Base-by-base conservation (phyloP, 2,329 filamentous ascomycete species). In the Ophiostoma himal-ulmi region DNA sequence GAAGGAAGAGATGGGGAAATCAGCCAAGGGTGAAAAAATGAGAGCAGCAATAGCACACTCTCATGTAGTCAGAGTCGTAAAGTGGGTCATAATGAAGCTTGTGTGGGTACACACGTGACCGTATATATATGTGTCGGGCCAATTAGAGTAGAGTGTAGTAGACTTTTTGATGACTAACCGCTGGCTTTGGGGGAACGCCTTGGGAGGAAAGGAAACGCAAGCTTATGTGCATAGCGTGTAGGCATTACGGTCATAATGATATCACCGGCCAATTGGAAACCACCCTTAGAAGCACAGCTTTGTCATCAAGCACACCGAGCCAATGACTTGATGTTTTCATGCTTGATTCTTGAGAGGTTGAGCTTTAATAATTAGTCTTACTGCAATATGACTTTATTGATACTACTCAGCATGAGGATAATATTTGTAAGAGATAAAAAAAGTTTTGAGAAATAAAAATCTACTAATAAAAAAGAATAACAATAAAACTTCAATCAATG, bases 1-100 rank as follows among this genome's bases (percentile, higher is more conserved):
- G 26, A 26, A 57, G n/a, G 39, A 66, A 67, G 39, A 66, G 34
- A 66, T 41, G 64, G 20, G 60, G 60, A 64, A 17, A 37, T 11
- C 22, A 20, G 30, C 7, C 11, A 22, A 37, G 36, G 62, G 36
- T 39, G 62, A 39, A 65, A 65, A 65, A 65, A 65, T 65, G 30
- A 65, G 62, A 65, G 36, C 62, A 65, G 62, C 36, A 54, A n/a
- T 14, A 48, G 44, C 17, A 20, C 17, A n/a, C 44, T 48, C 62
- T 17, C 34, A 37, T 22, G 20, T 10, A 4, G n/a, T 36, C 7
- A 36, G 34, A 66, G 36, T 22, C n/a, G 36, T 13, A 22, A 57
- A 48, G 44, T 48, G 44, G 44, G 44, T 2, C 37, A 10, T n/a
- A 20, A 48, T 20, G 17, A 48, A 48, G 44, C 62, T 41, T 37